Evolutionary conservation across 805 yeast genomes (phyloP), one percentile per base, ranked within the genome.

Genomic region (Kurtzmaniella fragi): DNA sequence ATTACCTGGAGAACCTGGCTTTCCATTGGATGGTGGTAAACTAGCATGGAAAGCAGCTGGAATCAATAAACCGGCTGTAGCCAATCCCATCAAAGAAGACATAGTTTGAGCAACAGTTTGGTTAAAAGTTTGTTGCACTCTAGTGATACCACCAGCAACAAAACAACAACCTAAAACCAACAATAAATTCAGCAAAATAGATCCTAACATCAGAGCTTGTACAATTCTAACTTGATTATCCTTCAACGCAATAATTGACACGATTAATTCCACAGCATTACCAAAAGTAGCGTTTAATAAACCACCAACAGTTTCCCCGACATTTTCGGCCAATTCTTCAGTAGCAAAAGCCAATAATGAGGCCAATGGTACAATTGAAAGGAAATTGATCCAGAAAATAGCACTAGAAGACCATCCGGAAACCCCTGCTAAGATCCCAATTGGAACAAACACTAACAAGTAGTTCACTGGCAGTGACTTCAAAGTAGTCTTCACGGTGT

Each of bases 101-200:
- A 93, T 93, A 6, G 98, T 90, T 64, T 93, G 98, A 4, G 99
- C 99, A 6, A 90, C 97, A 1, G 98, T 91, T 62, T 86, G 95
- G 68, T 89, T 89, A 67, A 93, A 93, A 1, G 74, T 74, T 62
- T 93, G 98, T 59, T 85, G 93, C 28, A 82, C 72, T 46, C 93
- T 77, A 48, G 85, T 82, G 58, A 82, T 75, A 13, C 99, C 99
- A 41, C 99, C 99, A 31, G 85, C 89, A 12, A 91, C 64, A 56
- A 93, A 93, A 58, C 97, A 89, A 61, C 95, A 84, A n/a, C 99
- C 99, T 38, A 93, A 71, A 2, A 93, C 99, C 40, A 93, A 71
- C 44, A 93, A 68, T 52, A 90, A 67, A 65, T 93, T 93, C 35
- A 96, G 86, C 42, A 93, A 70, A 44, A 93, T 86, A 38, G 95